Evolutionary conservation across 352 stramenopile species (phyloP).

Genomic region (Phytophthora melonis): DNA sequence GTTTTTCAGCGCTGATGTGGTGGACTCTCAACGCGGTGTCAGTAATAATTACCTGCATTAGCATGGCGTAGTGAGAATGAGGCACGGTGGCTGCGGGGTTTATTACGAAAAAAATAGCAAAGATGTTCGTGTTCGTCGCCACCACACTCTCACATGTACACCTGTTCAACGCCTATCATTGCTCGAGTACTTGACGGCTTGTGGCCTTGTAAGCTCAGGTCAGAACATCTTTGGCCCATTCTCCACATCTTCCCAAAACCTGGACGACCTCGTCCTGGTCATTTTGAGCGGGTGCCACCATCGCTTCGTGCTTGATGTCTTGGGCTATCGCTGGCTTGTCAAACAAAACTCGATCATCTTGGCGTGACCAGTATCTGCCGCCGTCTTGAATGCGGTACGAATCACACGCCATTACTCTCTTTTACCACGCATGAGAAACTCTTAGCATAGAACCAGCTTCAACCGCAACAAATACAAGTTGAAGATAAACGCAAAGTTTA

Average conservation of each 20-base stretch:
- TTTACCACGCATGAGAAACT: background rate
- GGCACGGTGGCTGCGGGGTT: too few relatives aligned
- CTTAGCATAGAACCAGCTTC: background rate
- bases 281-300: background rate
- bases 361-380: background rate
- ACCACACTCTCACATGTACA: too few relatives aligned
- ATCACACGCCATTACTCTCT: background rate
- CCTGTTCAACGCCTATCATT: background rate
- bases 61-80: too few relatives aligned
- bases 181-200: background rate
- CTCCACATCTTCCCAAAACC: background rate
- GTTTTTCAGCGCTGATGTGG: too few relatives aligned
- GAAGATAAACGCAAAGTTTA: too few relatives aligned
- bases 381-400: constrained; percentile 1
- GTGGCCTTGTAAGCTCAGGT: background rate
- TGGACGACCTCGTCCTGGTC: background rate
- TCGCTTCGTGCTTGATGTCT: background rate
- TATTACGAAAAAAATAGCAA: background rate
- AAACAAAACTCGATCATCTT: background rate
- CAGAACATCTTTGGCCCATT: background rate
- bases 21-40: too few relatives aligned
- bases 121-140: background rate
- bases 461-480: too few relatives aligned
- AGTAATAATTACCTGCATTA: too few relatives aligned
- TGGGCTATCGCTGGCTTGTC: background rate